A percentile compares a stretch with the other conserved stretches of the same genome.
Evolutionary conservation across 768 basidiomycete genomes (phyloP).

Genomic region (Hortiboletus campestris): DNA sequence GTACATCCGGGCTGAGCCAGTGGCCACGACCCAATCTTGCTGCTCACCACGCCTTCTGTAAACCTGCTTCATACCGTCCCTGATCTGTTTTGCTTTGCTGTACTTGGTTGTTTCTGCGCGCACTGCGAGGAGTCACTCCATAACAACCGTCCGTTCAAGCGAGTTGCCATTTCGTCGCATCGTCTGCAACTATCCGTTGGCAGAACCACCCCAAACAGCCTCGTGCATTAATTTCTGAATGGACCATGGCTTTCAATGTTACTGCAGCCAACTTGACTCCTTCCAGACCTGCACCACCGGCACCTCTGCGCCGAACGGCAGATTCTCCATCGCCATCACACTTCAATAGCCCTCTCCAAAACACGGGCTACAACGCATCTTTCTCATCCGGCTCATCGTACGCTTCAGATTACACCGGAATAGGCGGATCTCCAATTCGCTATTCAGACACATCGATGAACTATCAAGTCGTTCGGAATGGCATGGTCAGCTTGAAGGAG

Average conservation of each 20-base stretch:
- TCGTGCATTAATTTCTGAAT: conserved; percentile 18
- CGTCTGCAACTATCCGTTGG: not conserved
- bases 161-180: not conserved
- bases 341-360: conserved; percentile 45
- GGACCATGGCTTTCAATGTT: conserved; percentile 48
- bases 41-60: not conserved
- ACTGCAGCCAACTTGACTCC: conserved; percentile 66
- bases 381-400: conserved; percentile 63
- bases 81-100: not conserved
- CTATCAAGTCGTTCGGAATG: conserved; percentile 59
- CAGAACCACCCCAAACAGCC: conserved; percentile 1
- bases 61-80: not conserved
- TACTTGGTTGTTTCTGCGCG: not conserved
- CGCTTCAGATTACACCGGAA: conserved; percentile 69
- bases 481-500: conserved; percentile 87
- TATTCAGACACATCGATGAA: conserved; percentile 34
- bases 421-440: conserved; percentile 75
- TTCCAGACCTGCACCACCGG: conserved; percentile 74
- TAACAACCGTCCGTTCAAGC: not conserved
- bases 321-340: conserved; percentile 32
- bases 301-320: conserved; percentile 50
- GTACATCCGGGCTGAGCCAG: conserved; percentile 30
- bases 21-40: conserved; percentile 4
- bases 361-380: conserved; percentile 57
- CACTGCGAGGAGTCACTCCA: not conserved